Percentiles rank a stretch among this genome's conserved stretches.
phyloP scores from a whole-genome alignment of 495 filamentous ascomycete genomes.

The Lophiotrema nucula region DNA sequence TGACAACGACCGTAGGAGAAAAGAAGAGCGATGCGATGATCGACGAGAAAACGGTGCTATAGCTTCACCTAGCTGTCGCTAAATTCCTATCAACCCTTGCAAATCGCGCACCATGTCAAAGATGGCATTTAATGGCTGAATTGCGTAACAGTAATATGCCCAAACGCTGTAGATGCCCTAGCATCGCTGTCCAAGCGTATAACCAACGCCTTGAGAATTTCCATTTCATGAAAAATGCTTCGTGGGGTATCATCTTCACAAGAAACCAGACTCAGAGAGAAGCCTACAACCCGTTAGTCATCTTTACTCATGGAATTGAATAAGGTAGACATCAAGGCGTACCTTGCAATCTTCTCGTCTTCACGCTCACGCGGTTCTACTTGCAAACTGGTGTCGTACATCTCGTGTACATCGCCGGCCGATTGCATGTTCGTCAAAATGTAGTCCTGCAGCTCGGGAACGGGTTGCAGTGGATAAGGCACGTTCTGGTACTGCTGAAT shows the following conservation, averaged over 20 bases:
- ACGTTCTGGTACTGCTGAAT: constrained; percentile 98
- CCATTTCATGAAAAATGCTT: constrained; percentile 18
- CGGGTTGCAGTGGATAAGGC: constrained; percentile 83
- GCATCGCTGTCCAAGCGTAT: too few relatives aligned
- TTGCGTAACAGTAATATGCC: too few relatives aligned
- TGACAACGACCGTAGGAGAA: too few relatives aligned
- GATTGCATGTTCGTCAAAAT: constrained; percentile 92
- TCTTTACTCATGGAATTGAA: constrained; percentile 29
- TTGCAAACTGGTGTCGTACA: constrained; percentile 92
- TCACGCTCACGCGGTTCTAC: constrained; percentile 94
- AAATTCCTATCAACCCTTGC: too few relatives aligned
- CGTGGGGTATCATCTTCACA: constrained; percentile 51
- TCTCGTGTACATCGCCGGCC: constrained; percentile 94
- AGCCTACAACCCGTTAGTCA: constrained; percentile 52
- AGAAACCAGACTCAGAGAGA: constrained; percentile 72
- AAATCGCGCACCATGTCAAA: too few relatives aligned
- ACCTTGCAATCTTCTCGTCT: constrained; percentile 91
- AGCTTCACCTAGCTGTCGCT: too few relatives aligned
- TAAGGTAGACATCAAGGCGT: constrained; percentile 33
- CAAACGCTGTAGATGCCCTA: too few relatives aligned
- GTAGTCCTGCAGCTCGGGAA: constrained; percentile 93
- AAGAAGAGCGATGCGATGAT: too few relatives aligned
- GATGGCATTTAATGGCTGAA: too few relatives aligned
- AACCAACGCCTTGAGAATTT: constrained; percentile 15
- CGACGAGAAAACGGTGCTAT: too few relatives aligned